Conservation (phyloP, 441 rosid species). For the Mallotus japonicus region DNA sequence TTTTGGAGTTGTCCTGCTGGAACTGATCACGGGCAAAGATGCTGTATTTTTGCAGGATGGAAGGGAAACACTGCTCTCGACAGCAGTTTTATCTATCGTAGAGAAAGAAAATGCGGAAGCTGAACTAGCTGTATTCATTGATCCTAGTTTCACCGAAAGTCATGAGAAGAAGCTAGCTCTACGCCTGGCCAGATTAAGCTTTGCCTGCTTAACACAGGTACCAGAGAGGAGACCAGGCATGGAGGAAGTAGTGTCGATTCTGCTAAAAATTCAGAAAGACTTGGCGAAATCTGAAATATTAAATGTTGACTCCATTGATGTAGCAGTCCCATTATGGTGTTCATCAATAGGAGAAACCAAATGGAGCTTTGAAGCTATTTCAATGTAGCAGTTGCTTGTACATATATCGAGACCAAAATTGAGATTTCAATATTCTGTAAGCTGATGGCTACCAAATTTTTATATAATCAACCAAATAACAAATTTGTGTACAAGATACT, state of each 20-base stretch:
- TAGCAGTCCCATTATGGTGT: conserved; percentile 10
- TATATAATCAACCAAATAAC: neutral
- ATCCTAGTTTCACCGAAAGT: conserved; percentile 20
- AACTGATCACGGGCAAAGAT: conserved; percentile 41
- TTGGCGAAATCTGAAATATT: conserved; percentile 14
- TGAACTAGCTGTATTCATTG: conserved; percentile 27
- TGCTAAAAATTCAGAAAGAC: conserved; percentile 38
- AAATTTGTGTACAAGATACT: neutral
- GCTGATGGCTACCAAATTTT: neutral
- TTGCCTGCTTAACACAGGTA: conserved; percentile 33
- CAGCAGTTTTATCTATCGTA: conserved; percentile 13
- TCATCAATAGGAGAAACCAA: neutral
- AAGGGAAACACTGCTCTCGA: conserved; percentile 31
- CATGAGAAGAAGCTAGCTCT: conserved; percentile 12
- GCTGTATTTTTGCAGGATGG: conserved; percentile 32
- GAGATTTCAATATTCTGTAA: no score
- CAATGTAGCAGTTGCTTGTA: conserved; percentile 4
- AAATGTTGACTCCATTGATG: conserved; percentile 11
- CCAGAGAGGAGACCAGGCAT: conserved; percentile 39
- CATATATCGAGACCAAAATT: neutral
- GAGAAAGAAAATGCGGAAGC: conserved; percentile 29
- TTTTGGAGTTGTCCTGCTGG: conserved; percentile 42
- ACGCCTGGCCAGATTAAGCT: conserved; percentile 31
- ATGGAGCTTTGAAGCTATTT: conserved; percentile 10
- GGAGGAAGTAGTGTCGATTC: conserved; percentile 36